Conservation (phyloP, 306 rosid genomes). For the Begonia masoniana region DNA sequence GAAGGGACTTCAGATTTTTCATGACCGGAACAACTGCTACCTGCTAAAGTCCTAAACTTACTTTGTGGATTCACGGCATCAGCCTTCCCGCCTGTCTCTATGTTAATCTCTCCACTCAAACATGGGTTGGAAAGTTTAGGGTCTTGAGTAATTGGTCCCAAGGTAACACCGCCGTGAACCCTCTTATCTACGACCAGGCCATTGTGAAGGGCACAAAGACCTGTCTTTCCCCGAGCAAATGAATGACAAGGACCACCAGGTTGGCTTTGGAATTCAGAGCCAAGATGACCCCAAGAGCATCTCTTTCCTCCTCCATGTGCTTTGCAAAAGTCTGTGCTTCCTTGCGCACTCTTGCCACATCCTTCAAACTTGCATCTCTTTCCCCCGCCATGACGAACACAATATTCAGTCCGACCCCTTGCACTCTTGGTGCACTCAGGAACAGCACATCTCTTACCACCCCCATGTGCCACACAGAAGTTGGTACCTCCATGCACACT, state of each 20-base stretch:
- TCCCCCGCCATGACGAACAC: constrained; percentile 96
- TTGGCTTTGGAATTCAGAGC: constrained; percentile 43
- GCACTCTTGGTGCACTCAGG: constrained; percentile 89
- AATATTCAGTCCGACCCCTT: constrained; percentile 84
- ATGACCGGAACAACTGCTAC: constrained; percentile 11
- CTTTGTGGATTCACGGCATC: constrained; percentile 23
- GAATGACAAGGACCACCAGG: constrained; percentile 64
- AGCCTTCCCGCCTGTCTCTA: constrained; percentile 30
- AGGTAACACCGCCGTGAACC: constrained; percentile 80
- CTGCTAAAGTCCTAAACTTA: not conserved
- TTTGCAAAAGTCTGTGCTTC: constrained; percentile 90
- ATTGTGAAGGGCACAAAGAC: constrained; percentile 82
- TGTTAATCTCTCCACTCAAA: constrained; percentile 23
- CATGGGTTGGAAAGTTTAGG: constrained; percentile 29
- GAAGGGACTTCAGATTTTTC: constrained; percentile 15
- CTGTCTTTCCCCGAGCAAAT: constrained; percentile 76
- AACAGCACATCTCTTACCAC: constrained; percentile 87
- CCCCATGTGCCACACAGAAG: constrained; percentile 95
- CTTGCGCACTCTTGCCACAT: constrained; percentile 95
- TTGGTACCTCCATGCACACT: constrained; percentile 96
- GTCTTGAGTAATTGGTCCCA: constrained; percentile 47
- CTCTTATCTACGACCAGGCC: constrained; percentile 82
- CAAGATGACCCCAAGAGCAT: constrained; percentile 91
- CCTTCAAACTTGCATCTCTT: constrained; percentile 78
- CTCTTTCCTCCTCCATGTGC: constrained; percentile 97